Conservation (phyloP, 2,329 filamentous ascomycete genomes). For the Xylariaceae sp. region DNA sequence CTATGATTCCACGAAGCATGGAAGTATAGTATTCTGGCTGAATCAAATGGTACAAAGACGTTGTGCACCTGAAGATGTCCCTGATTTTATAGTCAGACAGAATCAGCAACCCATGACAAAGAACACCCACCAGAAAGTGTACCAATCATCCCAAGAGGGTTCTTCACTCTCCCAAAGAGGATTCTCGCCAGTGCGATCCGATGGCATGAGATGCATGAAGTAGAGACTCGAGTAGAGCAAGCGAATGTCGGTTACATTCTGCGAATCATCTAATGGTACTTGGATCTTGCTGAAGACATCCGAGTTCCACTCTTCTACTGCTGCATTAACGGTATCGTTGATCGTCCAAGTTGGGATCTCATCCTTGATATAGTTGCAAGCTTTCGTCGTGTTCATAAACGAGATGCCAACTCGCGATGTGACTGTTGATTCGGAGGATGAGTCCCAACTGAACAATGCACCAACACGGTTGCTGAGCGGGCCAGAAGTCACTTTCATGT, state of each 20-base stretch:
- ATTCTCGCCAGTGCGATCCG: constrained; percentile 57
- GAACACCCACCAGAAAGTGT: constrained; percentile 44
- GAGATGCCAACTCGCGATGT: constrained; percentile 50
- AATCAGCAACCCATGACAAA: background rate
- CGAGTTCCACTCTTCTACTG: constrained; percentile 43
- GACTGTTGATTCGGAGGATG: constrained; percentile 30
- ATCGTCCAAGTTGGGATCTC: constrained; percentile 42
- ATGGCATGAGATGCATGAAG: constrained; percentile 58
- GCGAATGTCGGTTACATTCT: constrained; percentile 44
- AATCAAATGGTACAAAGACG: constrained; percentile 49
- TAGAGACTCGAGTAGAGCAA: constrained; percentile 58
- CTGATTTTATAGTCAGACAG: background rate
- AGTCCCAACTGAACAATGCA: constrained; percentile 46
- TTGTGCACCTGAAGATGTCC: constrained; percentile 52
- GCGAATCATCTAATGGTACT: constrained; percentile 25
- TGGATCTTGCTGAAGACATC: constrained; percentile 43
- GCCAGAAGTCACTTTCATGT: constrained; percentile 29
- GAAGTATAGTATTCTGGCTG: constrained; percentile 49
- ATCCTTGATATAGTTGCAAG: constrained; percentile 46
- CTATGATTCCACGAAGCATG: constrained; percentile 53
- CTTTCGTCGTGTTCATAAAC: constrained; percentile 44
- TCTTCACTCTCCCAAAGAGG: constrained; percentile 51
- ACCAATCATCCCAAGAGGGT: constrained; percentile 58
- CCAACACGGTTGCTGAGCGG: constrained; percentile 50
- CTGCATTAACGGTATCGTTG: constrained; percentile 35